Evolutionary conservation across 805 yeast species (phyloP).

Genomic region (Wickerhamiella siamensis): DNA sequence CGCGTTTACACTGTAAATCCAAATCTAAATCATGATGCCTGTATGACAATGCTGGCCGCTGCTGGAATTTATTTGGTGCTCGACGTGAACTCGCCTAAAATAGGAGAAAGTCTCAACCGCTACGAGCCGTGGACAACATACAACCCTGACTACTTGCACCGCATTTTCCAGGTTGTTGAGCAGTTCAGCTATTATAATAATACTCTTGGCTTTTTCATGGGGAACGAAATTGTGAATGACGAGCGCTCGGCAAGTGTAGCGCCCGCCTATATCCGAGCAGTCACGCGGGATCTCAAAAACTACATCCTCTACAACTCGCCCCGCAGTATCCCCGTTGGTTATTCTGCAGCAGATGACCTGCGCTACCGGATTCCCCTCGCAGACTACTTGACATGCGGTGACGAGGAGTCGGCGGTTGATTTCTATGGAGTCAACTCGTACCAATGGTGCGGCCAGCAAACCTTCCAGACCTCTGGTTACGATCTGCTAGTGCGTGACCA

Average conservation of each 20-base stretch:
- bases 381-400: slow-evolving; percentile 64
- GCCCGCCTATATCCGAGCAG: slow-evolving; percentile 64
- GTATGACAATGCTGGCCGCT: slow-evolving; percentile 81
- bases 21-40: slow-evolving; percentile 64
- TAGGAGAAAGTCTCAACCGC: slow-evolving; percentile 66
- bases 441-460: slow-evolving; percentile 81
- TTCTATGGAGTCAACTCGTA: slow-evolving; percentile 71
- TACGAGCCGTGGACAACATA: slow-evolving; percentile 92
- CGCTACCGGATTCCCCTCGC: slow-evolving; percentile 62
- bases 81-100: slow-evolving; percentile 81
- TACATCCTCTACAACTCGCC: slow-evolving; percentile 46
- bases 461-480: slow-evolving; percentile 67
- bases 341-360: slow-evolving; percentile 92
- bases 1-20: slow-evolving; percentile 83
- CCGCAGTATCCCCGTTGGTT: slow-evolving; percentile 76
- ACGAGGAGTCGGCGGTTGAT: slow-evolving; percentile 41
- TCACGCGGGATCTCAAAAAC: slow-evolving; percentile 65
- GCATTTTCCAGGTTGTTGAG: slow-evolving; percentile 63
- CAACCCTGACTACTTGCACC: slow-evolving; percentile 52
- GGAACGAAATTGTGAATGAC: slow-evolving; percentile 82
- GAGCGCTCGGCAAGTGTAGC: slow-evolving; percentile 44
- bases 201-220: slow-evolving; percentile 83
- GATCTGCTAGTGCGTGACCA: slow-evolving; percentile 58
- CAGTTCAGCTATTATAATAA: slow-evolving; percentile 76
- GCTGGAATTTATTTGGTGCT: slow-evolving; percentile 87